Conservation (phyloP, 2,329 filamentous ascomycete species). For the Furcasterigmium furcatum region DNA sequence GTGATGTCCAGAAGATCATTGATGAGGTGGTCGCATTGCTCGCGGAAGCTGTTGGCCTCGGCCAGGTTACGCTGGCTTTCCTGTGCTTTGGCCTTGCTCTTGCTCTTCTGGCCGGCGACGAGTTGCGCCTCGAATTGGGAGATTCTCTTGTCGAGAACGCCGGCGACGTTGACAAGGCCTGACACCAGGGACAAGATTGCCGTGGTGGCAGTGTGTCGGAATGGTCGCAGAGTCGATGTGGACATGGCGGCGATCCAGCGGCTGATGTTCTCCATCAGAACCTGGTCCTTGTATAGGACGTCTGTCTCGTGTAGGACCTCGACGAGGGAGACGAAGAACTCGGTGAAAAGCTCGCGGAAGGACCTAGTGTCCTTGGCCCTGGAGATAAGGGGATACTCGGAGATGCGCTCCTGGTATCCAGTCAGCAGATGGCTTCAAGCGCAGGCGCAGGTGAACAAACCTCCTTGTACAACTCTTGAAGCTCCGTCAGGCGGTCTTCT, state of each 20-base stretch:
- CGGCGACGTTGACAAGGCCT: conserved; percentile 71
- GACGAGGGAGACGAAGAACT: conserved; percentile 77
- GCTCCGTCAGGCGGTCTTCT: conserved; percentile 70
- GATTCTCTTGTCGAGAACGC: conserved; percentile 66
- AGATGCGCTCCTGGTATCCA: conserved; percentile 60
- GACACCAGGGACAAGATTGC: conserved; percentile 78
- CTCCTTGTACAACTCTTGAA: conserved; percentile 86
- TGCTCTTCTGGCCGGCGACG: conserved; percentile 68
- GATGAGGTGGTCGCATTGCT: conserved; percentile 67
- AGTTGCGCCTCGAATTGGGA: conserved; percentile 76
- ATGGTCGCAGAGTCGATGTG: conserved; percentile 80
- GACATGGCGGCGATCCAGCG: conserved; percentile 91
- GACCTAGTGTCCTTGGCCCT: conserved; percentile 72
- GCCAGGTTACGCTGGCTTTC: conserved; percentile 71
- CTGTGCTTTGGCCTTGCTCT: conserved; percentile 66
- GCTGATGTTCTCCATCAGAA: conserved; percentile 83
- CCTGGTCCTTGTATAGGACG: conserved; percentile 71
- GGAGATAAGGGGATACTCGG: conserved; percentile 88
- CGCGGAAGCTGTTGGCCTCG: conserved; percentile 66
- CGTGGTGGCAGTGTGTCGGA: conserved; percentile 90
- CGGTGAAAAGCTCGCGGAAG: conserved; percentile 74
- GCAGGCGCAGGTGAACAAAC: conserved; percentile 38
- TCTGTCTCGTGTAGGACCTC: conserved; percentile 78
- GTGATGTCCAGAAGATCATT: conserved; percentile 88
- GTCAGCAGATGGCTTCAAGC: conserved; percentile 21